Evolutionary conservation across 176 grass and related monocot species (phyloP).

Genomic region (Calamus simplicifolius): DNA sequence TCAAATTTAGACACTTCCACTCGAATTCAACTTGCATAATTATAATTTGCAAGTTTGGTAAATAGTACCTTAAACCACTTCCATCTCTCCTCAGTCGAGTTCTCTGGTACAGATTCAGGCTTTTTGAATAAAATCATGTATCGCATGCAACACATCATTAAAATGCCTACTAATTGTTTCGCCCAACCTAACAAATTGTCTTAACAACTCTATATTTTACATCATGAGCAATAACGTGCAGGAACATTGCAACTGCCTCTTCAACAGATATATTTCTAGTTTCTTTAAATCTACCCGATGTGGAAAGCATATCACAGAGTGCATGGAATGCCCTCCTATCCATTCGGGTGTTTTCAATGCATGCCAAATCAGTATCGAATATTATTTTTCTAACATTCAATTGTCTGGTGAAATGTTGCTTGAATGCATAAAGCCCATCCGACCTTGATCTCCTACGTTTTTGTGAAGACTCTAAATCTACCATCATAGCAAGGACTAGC

Average conservation of each 20-base stretch:
- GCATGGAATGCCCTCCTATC: neutral
- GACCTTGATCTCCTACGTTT: too few species aligned
- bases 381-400: neutral
- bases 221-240: neutral
- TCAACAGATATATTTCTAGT: neutral
- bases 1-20: too few species aligned
- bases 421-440: too few species aligned
- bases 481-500: too few species aligned
- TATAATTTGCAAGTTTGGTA: too few species aligned
- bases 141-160: neutral
- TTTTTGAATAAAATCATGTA: neutral
- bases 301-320: neutral
- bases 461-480: too few species aligned
- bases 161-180: neutral
- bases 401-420: neutral
- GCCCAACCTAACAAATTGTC: neutral
- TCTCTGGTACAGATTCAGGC: neutral
- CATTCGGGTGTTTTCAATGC: neutral
- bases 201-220: neutral
- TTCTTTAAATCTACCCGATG: neutral
- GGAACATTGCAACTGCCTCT: neutral
- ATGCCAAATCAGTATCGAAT: neutral
- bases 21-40: too few species aligned
- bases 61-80: neutral
- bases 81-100: neutral